phyloP scores from a whole-genome alignment of 352 stramenopile species.

The Phytophthora kernoviae region DNA sequence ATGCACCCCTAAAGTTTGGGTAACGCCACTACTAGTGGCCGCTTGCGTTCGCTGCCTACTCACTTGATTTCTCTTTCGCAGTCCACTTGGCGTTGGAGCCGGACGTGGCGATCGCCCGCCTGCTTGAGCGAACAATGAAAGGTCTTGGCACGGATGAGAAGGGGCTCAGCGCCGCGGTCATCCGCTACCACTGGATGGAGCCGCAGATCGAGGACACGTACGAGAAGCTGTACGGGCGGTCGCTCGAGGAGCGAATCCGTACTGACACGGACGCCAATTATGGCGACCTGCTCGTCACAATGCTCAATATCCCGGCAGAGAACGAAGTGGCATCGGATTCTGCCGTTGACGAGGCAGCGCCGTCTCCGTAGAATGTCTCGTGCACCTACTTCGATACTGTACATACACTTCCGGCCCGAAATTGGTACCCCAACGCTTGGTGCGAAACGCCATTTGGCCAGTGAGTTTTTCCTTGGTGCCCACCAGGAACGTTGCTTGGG shows the following conservation, averaged over 20 bases:
- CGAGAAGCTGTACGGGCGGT: slow-evolving; percentile 45
- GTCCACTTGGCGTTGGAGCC: slow-evolving; percentile 62
- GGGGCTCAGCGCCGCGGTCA: slow-evolving; percentile 50
- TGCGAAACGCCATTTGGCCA: background rate
- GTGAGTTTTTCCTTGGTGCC: no score
- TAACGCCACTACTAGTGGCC: background rate
- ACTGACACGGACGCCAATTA: slow-evolving; percentile 66
- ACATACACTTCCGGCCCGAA: background rate
- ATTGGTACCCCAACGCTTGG: no score
- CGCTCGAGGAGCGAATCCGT: slow-evolving; percentile 57
- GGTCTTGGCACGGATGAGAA: slow-evolving; percentile 63
- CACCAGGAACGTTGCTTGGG: no score
- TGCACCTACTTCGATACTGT: background rate
- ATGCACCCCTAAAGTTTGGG: background rate
- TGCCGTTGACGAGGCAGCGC: slow-evolving; percentile 1
- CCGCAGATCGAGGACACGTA: slow-evolving; percentile 43
- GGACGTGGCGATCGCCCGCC: slow-evolving; percentile 46
- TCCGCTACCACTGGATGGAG: slow-evolving; percentile 63
- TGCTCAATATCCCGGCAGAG: slow-evolving; percentile 46
- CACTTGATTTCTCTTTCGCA: slow-evolving; percentile 23
- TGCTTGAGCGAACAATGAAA: slow-evolving; percentile 69
- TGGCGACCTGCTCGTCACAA: slow-evolving; percentile 48
- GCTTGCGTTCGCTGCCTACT: background rate
- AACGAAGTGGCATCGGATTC: background rate
- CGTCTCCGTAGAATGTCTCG: slow-evolving; percentile 1